A percentile compares a stretch with the other conserved stretches of the same genome.
Conservation (phyloP, 2,329 filamentous ascomycete genomes). For the Tolypocladium inflatum region DNA sequence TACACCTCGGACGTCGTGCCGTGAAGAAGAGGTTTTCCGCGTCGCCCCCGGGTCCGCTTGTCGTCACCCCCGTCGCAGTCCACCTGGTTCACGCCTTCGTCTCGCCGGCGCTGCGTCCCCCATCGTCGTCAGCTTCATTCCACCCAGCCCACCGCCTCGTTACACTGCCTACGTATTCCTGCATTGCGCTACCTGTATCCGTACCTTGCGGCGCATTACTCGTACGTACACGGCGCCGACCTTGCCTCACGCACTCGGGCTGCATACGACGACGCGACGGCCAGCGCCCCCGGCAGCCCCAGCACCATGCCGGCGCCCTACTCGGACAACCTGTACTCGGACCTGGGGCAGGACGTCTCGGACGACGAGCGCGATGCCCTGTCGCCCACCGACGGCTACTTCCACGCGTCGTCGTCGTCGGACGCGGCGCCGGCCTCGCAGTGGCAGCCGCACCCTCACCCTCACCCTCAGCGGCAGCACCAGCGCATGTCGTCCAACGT, state of each 20-base stretch:
- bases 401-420: constrained; percentile 28
- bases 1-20: not conserved
- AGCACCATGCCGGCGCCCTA: constrained; percentile 34
- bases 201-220: too few species aligned
- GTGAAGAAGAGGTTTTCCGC: not conserved
- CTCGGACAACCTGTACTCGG: constrained; percentile 38
- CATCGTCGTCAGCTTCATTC: constrained; percentile 1
- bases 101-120: not conserved
- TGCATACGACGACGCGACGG: not conserved
- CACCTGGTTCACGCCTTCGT: not conserved
- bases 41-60: not conserved
- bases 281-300: not conserved
- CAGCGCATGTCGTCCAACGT: constrained; percentile 22
- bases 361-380: constrained; percentile 25
- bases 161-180: not conserved
- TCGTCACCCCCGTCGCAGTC: not conserved
- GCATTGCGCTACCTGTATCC: not conserved
- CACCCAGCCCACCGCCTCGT: constrained; percentile 1
- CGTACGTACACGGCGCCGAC: too few species aligned
- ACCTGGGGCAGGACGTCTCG: constrained; percentile 20
- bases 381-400: constrained; percentile 45
- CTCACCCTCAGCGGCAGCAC: constrained; percentile 11
- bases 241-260: not conserved
- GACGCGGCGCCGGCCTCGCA: constrained; percentile 22
- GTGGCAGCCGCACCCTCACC: constrained; percentile 8